These are phyloP conservation scores for Oryza meyeriana DNA, from an alignment of 176 grass and related monocot species.

Conservation along the genomic window DNA sequence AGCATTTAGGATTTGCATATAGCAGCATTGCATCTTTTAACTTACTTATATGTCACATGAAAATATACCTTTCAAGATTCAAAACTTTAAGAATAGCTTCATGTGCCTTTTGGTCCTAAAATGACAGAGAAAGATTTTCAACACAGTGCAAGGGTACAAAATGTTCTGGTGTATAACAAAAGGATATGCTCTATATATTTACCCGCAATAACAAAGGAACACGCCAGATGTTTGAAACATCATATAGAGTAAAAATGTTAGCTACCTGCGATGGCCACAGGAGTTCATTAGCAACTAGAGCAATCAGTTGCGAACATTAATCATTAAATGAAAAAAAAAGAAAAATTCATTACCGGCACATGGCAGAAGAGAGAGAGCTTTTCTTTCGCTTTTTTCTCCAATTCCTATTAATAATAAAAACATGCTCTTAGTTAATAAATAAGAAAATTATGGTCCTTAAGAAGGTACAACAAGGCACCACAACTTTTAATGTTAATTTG, in stretches of 20 bases:
- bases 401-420: slow-evolving; percentile 25
- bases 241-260: slow-evolving; percentile 54
- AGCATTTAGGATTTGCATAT: too few relatives aligned
- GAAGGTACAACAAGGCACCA: too few relatives aligned
- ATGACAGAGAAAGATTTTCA: neutral
- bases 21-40: too few relatives aligned
- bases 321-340: neutral
- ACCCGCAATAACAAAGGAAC: slow-evolving; percentile 54
- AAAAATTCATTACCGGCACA: slow-evolving; percentile 39
- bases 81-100: slow-evolving; percentile 37
- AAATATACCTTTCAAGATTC: slow-evolving; percentile 29
- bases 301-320: neutral
- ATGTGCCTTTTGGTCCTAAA: slow-evolving; percentile 46
- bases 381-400: slow-evolving; percentile 52
- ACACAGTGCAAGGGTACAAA: neutral
- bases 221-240: slow-evolving; percentile 60
- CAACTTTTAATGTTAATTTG: too few relatives aligned
- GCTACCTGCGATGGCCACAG: slow-evolving; percentile 32
- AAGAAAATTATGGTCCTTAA: too few relatives aligned
- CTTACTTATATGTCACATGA: neutral
- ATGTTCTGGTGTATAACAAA: neutral
- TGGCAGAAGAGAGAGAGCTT: slow-evolving; percentile 58
- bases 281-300: slow-evolving; percentile 9
- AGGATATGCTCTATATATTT: too few relatives aligned
- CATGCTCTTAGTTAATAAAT: neutral